Conservation (phyloP, 1,284 basidiomycete genomes). For the Ganoderma lingzhi region DNA sequence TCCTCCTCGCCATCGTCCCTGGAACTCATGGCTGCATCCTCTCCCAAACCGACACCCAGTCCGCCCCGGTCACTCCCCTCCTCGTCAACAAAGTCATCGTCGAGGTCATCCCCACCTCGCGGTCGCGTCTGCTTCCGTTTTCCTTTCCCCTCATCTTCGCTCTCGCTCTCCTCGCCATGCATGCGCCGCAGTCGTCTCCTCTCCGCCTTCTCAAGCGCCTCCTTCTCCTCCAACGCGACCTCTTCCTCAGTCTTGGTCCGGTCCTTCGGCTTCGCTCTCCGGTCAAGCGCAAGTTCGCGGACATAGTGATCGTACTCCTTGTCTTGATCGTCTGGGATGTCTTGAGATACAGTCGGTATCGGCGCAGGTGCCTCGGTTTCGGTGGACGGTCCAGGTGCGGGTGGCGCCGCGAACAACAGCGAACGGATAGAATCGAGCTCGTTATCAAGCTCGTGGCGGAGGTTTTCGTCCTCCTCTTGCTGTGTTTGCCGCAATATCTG, state of each 20-base stretch:
- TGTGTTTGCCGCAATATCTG: slow-evolving; percentile 90
- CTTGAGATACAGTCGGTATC: slow-evolving; percentile 10
- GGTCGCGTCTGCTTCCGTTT: slow-evolving; percentile 53
- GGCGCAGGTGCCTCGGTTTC: slow-evolving; percentile 1
- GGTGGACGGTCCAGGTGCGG: slow-evolving; percentile 37
- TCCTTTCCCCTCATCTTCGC: slow-evolving; percentile 64
- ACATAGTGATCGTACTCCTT: slow-evolving; percentile 92
- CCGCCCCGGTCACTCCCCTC: slow-evolving; percentile 48
- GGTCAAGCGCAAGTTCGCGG: slow-evolving; percentile 92
- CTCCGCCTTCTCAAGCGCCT: slow-evolving; percentile 89
- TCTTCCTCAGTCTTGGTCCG: slow-evolving; percentile 98
- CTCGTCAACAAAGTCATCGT: slow-evolving; percentile 85
- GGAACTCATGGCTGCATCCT: slow-evolving; percentile 42
- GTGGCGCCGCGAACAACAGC: slow-evolving; percentile 72
- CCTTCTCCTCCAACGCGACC: slow-evolving; percentile 88
- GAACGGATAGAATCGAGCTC: slow-evolving; percentile 87
- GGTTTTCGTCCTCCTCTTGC: slow-evolving; percentile 86
- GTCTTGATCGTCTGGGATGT: slow-evolving; percentile 36
- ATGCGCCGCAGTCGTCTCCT: slow-evolving; percentile 83
- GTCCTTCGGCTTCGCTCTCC: slow-evolving; percentile 94
- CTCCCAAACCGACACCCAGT: slow-evolving; percentile 60
- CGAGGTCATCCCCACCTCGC: slow-evolving; percentile 85
- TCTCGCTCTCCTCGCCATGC: slow-evolving; percentile 81
- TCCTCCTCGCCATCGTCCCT: slow-evolving; percentile 35
- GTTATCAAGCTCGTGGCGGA: slow-evolving; percentile 90